Conservation (phyloP, 352 stramenopile genomes). For the Globisporangium lucens region DNA sequence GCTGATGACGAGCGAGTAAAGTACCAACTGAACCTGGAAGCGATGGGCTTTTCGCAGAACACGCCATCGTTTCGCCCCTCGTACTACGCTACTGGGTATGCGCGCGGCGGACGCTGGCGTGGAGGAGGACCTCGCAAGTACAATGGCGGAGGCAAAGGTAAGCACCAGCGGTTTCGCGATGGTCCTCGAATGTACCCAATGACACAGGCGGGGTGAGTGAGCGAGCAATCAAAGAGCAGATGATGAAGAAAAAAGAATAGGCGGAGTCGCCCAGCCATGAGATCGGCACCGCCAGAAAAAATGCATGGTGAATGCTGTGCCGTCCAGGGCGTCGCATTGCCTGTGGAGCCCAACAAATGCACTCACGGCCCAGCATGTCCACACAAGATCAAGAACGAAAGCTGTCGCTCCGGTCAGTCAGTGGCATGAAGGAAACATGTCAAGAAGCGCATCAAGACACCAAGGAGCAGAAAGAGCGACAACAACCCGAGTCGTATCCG, state of each 20-base stretch:
- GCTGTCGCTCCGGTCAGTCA: neutral
- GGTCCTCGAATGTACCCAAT: slow-evolving; percentile 14
- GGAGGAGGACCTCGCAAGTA: slow-evolving; percentile 42
- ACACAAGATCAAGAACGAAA: neutral
- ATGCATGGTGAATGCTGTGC: neutral
- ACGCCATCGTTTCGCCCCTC: slow-evolving; percentile 42
- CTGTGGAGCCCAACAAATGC: neutral
- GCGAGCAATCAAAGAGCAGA: neutral
- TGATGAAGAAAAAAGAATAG: neutral
- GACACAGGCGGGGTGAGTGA: slow-evolving; percentile 15
- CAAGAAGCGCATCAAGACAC: neutral
- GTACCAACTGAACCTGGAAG: slow-evolving; percentile 63
- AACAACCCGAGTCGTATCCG: neutral
- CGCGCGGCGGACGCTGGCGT: slow-evolving; percentile 49
- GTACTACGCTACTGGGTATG: slow-evolving; percentile 46
- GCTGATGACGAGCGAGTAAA: slow-evolving; percentile 52
- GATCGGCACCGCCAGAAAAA: neutral
- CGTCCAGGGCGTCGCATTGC: neutral
- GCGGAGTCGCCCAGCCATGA: neutral
- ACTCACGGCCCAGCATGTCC: neutral
- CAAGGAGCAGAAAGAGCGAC: neutral
- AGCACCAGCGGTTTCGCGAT: slow-evolving; percentile 29
- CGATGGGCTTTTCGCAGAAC: slow-evolving; percentile 47
- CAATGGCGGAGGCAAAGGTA: slow-evolving; percentile 37
- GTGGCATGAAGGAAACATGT: neutral